Percentiles rank a stretch among this genome's conserved stretches.
These are phyloP conservation scores for Trichopus zeylanicus DNA, from an alignment of 116 monocot genomes.

Conservation along the genomic window DNA sequence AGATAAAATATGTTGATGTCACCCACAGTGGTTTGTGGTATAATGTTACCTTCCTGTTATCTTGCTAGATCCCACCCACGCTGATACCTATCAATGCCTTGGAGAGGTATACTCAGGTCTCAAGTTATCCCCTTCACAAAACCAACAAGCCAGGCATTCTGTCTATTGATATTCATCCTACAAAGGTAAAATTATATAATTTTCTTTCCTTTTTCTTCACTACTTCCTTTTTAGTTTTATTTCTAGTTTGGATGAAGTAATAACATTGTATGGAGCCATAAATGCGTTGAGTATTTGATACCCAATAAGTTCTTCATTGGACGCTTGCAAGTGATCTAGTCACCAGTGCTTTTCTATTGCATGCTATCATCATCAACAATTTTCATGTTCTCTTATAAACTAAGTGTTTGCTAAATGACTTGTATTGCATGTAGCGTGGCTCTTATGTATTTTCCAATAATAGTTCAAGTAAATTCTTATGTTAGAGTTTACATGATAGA, in stretches of 20 bases:
- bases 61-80: conserved; percentile 63
- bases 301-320: too few relatives aligned
- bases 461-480: neutral
- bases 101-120: conserved; percentile 88
- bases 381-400: too few relatives aligned
- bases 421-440: too few relatives aligned
- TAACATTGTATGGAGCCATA: too few relatives aligned
- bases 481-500: neutral
- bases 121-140: conserved; percentile 97
- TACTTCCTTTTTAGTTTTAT: neutral
- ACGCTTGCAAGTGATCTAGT: too few relatives aligned
- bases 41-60: neutral
- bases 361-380: too few relatives aligned
- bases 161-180: conserved; percentile 79
- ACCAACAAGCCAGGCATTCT: conserved; percentile 94
- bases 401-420: too few relatives aligned
- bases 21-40: neutral
- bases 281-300: too few relatives aligned
- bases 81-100: conserved; percentile 60
- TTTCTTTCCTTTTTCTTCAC: neutral
- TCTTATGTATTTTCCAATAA: too few relatives aligned
- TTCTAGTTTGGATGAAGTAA: neutral
- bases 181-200: conserved; percentile 50
- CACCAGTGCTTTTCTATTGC: too few relatives aligned
- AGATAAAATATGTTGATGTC: too few relatives aligned